Conservation (phyloP, 2,329 filamentous ascomycete genomes). For the Immersiporthe knoxdaviesiana region DNA sequence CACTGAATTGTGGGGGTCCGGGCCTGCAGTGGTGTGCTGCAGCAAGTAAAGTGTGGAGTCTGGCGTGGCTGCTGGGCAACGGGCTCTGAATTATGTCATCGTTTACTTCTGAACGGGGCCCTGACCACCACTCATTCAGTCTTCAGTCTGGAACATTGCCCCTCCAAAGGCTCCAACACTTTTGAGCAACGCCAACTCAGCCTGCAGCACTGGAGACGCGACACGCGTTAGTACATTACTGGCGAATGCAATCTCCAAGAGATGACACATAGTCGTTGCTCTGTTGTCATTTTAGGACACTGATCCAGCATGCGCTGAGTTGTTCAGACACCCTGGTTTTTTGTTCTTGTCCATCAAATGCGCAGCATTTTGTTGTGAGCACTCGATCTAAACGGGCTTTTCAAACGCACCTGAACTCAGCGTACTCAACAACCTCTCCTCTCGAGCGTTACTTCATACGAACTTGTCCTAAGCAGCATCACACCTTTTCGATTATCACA, state of each 20-base stretch:
- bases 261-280: background rate
- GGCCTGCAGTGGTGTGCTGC: background rate
- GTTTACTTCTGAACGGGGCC: slow-evolving; percentile 21
- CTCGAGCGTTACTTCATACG: background rate
- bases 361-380: background rate
- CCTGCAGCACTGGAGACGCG: slow-evolving; percentile 16
- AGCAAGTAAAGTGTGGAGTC: too few species aligned
- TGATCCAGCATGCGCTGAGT: background rate
- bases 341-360: slow-evolving; percentile 1
- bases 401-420: background rate
- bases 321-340: slow-evolving; percentile 12
- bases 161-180: slow-evolving; percentile 8
- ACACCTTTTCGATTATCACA: background rate
- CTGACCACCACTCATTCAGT: background rate
- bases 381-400: too few species aligned
- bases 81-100: slow-evolving; percentile 22
- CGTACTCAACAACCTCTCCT: background rate
- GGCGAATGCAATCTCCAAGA: background rate
- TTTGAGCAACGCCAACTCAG: slow-evolving; percentile 24
- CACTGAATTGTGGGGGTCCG: background rate
- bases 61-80: slow-evolving; percentile 18
- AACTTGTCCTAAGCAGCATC: background rate
- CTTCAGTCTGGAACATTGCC: slow-evolving; percentile 2
- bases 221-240: slow-evolving; percentile 20
- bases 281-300: background rate